Evolutionary conservation across 2,329 filamentous ascomycete species (phyloP).

Genomic region (Aspergillus pseudoterreus): DNA sequence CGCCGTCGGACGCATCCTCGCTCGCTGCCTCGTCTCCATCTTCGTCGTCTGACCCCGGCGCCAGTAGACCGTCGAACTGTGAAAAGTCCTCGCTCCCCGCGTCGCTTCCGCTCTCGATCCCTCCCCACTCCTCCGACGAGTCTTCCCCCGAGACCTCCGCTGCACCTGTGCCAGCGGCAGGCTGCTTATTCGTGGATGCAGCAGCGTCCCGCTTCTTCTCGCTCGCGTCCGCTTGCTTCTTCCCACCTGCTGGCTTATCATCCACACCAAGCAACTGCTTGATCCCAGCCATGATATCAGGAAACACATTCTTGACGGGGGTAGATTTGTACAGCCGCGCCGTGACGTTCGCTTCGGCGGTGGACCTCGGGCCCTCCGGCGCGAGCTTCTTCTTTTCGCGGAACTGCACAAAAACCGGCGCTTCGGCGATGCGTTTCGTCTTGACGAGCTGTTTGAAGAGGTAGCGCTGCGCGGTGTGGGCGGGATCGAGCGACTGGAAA

Average conservation of each 20-base stretch:
- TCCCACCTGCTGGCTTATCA: constrained; percentile 13
- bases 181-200: background rate
- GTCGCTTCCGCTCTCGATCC: background rate
- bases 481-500: constrained; percentile 48
- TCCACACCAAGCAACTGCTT: constrained; percentile 36
- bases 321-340: constrained; percentile 59
- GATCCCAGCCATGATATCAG: constrained; percentile 43
- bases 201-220: constrained; percentile 5
- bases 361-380: constrained; percentile 37
- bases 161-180: background rate
- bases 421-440: constrained; percentile 55
- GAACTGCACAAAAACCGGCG: constrained; percentile 45
- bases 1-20: constrained; percentile 9
- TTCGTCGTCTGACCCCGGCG: constrained; percentile 24
- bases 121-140: background rate
- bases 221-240: constrained; percentile 3
- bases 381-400: constrained; percentile 35
- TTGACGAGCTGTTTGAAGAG: constrained; percentile 55
- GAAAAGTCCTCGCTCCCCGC: constrained; percentile 24
- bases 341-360: constrained; percentile 54
- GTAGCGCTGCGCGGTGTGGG: constrained; percentile 49
- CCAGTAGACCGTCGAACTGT: constrained; percentile 34
- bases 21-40: constrained; percentile 18
- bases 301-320: constrained; percentile 54
- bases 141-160: background rate